A percentile compares a stretch with the other conserved stretches of the same genome.
phyloP scores from a whole-genome alignment of 2,329 filamentous ascomycete species.

The Ascochyta viciae-villosae region DNA sequence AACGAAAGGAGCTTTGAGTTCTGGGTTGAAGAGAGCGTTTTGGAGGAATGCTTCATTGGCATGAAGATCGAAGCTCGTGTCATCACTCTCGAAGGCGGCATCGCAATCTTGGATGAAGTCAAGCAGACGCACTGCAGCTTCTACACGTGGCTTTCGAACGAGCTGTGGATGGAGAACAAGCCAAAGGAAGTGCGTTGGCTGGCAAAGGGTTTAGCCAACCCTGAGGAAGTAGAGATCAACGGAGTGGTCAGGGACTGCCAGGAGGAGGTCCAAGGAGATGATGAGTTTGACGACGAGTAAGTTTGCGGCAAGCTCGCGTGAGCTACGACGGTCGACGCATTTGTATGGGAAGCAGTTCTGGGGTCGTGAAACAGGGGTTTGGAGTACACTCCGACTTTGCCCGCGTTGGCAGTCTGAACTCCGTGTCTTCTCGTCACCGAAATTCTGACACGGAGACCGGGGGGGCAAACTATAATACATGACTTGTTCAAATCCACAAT shows the following conservation, averaged over 20 bases:
- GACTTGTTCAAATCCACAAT: not conserved
- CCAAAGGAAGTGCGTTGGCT: slow-evolving; percentile 37
- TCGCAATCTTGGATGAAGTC: slow-evolving; percentile 49
- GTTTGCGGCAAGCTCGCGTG: slow-evolving; percentile 9
- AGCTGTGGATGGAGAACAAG: slow-evolving; percentile 46
- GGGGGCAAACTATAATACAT: not conserved
- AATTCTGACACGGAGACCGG: not conserved
- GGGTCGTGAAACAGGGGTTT: slow-evolving; percentile 15
- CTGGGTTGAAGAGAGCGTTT: slow-evolving; percentile 70
- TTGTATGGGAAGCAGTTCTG: not conserved
- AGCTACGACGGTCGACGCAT: not conserved
- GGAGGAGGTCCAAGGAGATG: slow-evolving; percentile 28
- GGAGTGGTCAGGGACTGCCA: slow-evolving; percentile 11
- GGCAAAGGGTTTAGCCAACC: slow-evolving; percentile 28
- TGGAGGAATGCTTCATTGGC: slow-evolving; percentile 67
- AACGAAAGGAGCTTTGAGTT: slow-evolving; percentile 58
- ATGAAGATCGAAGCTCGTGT: slow-evolving; percentile 54
- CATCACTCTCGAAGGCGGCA: slow-evolving; percentile 31
- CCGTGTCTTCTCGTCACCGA: not conserved
- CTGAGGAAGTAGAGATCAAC: slow-evolving; percentile 23
- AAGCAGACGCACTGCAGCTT: slow-evolving; percentile 52
- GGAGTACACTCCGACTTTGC: not conserved
- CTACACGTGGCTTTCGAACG: slow-evolving; percentile 54
- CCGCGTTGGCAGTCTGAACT: not conserved
- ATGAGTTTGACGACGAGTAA: slow-evolving; percentile 19